Conservation (phyloP, 805 yeast genomes). For the Barnettozyma pratensis region DNA sequence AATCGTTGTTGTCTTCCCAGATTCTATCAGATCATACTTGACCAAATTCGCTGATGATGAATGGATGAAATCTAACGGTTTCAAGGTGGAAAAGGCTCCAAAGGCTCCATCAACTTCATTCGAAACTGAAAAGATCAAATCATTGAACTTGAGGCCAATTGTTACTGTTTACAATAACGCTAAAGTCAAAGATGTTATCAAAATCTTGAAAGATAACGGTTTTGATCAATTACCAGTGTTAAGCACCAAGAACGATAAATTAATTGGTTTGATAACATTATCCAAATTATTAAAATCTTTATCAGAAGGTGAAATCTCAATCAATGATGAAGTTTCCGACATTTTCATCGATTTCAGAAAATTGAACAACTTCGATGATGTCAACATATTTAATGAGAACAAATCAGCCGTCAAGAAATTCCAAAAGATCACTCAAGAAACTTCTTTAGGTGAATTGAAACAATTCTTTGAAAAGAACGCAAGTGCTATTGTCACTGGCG, state of each 20-base stretch:
- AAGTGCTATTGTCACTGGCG: constrained; percentile 76
- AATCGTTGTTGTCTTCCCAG: constrained; percentile 80
- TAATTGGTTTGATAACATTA: constrained; percentile 72
- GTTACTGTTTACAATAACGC: constrained; percentile 63
- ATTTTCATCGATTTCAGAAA: constrained; percentile 73
- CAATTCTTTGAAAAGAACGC: constrained; percentile 81
- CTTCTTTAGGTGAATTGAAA: constrained; percentile 64
- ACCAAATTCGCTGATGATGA: constrained; percentile 87
- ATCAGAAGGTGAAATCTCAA: constrained; percentile 53
- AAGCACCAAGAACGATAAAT: constrained; percentile 38
- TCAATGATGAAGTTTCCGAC: constrained; percentile 49
- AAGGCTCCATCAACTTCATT: constrained; percentile 38
- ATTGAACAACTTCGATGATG: constrained; percentile 53
- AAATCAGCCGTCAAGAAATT: constrained; percentile 63
- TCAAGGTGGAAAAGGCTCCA: constrained; percentile 49
- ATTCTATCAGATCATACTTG: constrained; percentile 79
- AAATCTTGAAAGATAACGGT: constrained; percentile 66
- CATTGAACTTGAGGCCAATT: constrained; percentile 73
- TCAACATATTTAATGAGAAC: constrained; percentile 57
- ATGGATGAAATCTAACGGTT: constrained; percentile 79
- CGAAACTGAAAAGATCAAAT: constrained; percentile 56
- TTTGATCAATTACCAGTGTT: constrained; percentile 85
- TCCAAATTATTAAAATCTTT: constrained; percentile 65
- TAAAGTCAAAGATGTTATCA: constrained; percentile 58
- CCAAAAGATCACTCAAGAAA: constrained; percentile 57